Evolutionary conservation across 2,329 filamentous ascomycete genomes (phyloP).

Genomic region (Fusarium hainanense): DNA sequence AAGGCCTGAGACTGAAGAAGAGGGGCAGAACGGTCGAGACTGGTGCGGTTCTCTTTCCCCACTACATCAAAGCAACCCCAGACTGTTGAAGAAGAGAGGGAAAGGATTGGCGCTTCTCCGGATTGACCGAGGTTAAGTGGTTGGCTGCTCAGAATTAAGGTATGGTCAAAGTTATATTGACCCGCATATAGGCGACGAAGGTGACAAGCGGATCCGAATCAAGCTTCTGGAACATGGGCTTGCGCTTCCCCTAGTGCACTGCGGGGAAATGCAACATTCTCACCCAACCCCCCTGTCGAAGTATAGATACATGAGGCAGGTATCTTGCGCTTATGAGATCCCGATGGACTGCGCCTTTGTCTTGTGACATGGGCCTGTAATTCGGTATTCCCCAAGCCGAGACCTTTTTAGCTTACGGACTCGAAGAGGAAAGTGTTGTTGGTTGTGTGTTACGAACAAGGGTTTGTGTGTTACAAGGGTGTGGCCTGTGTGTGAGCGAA

Average conservation of each 20-base stretch:
- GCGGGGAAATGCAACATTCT: conserved; percentile 27
- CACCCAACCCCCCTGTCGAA: conserved; percentile 1
- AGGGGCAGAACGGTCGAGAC: conserved; percentile 25
- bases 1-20: conserved; percentile 2
- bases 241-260: conserved; percentile 4
- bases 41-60: conserved; percentile 14
- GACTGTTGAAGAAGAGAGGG: conserved; percentile 11
- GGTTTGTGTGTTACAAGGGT: neutral
- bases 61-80: conserved; percentile 11
- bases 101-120: conserved; percentile 17
- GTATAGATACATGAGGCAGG: neutral
- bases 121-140: conserved; percentile 18
- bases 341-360: conserved; percentile 9
- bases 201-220: conserved; percentile 3
- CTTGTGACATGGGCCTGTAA: conserved; percentile 26
- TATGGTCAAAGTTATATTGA: conserved; percentile 23
- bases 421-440: conserved; percentile 22
- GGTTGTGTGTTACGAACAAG: conserved; percentile 3
- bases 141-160: conserved; percentile 28
- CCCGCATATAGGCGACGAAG: conserved; percentile 20
- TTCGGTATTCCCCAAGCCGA: conserved; percentile 36
- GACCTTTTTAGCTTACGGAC: conserved; percentile 18
- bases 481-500: neutral
- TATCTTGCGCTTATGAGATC: conserved; percentile 7
- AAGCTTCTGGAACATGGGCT: conserved; percentile 35